Conservation (phyloP, 208 protist genomes). For the Trypanosoma platydactyli region DNA sequence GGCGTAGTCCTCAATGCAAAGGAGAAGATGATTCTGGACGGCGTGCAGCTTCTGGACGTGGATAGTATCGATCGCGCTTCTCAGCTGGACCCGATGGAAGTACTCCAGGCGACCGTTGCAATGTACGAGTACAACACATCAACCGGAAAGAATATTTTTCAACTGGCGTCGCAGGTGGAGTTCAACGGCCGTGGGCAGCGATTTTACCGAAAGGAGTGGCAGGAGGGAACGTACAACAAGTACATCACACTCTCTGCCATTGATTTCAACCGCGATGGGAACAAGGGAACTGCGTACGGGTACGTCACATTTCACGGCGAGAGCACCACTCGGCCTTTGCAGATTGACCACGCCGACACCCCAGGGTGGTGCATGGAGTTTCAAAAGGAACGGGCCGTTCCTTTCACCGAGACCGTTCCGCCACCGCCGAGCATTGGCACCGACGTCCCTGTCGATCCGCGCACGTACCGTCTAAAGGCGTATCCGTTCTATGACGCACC, state of each 20-base stretch:
- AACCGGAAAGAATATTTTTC: constrained; percentile 86
- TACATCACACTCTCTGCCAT: constrained; percentile 81
- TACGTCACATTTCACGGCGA: constrained; percentile 91
- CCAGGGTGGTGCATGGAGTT: constrained; percentile 83
- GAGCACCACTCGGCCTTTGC: constrained; percentile 69
- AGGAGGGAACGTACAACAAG: constrained; percentile 89
- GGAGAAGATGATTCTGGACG: constrained; percentile 83
- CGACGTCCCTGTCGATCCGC: constrained; percentile 77
- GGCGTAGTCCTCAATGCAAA: constrained; percentile 79
- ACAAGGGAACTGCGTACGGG: constrained; percentile 77
- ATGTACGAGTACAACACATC: constrained; percentile 80
- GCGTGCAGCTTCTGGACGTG: constrained; percentile 71
- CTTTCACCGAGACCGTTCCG: constrained; percentile 64
- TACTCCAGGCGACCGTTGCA: constrained; percentile 76
- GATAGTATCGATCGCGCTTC: constrained; percentile 76
- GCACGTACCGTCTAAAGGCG: constrained; percentile 65
- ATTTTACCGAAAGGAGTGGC: constrained; percentile 87
- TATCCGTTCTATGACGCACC: constrained; percentile 90
- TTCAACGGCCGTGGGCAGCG: constrained; percentile 75
- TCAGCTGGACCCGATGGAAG: constrained; percentile 84
- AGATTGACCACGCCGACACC: constrained; percentile 69
- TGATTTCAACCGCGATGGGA: constrained; percentile 76
- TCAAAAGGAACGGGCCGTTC: constrained; percentile 46
- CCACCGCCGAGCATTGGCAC: constrained; percentile 86
- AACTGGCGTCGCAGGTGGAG: constrained; percentile 67